These are phyloP conservation scores for Globisporangium spinosum DNA, from an alignment of 352 stramenopile species.

Conservation along the genomic window DNA sequence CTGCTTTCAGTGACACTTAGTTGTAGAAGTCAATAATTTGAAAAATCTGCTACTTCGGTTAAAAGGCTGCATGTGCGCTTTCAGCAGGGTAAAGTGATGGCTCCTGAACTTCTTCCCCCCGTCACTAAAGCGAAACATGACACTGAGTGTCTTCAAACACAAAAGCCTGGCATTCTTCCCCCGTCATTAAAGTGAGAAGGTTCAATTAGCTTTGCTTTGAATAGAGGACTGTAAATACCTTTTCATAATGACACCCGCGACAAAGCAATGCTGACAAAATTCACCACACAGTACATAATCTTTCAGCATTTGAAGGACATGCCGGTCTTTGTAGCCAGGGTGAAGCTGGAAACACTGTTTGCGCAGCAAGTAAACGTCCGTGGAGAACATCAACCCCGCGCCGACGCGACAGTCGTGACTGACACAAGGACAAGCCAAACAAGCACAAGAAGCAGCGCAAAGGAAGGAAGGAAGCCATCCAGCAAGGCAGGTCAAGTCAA, in stretches of 20 bases:
- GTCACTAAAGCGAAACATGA: not conserved
- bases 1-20: too few relatives aligned
- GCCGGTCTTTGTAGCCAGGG: not conserved
- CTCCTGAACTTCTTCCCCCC: not conserved
- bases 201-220: not conserved
- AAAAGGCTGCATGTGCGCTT: too few relatives aligned
- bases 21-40: too few relatives aligned
- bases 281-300: too few relatives aligned
- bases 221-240: not conserved
- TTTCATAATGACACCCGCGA: not conserved
- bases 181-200: not conserved
- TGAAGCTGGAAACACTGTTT: not conserved
- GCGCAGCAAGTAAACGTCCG: slow-evolving; percentile 8
- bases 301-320: not conserved
- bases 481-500: not conserved
- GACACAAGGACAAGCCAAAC: not conserved
- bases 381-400: slow-evolving; percentile 9
- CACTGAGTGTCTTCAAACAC: not conserved
- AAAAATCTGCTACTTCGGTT: too few relatives aligned
- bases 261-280: too few relatives aligned
- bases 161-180: not conserved
- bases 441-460: not conserved
- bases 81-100: not conserved
- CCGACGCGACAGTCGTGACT: not conserved
- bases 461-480: slow-evolving; percentile 12